A percentile compares a stretch with the other conserved stretches of the same genome.
Evolutionary conservation across 176 grass and related monocot species (phyloP).

Genomic region (Ensete glaucum): DNA sequence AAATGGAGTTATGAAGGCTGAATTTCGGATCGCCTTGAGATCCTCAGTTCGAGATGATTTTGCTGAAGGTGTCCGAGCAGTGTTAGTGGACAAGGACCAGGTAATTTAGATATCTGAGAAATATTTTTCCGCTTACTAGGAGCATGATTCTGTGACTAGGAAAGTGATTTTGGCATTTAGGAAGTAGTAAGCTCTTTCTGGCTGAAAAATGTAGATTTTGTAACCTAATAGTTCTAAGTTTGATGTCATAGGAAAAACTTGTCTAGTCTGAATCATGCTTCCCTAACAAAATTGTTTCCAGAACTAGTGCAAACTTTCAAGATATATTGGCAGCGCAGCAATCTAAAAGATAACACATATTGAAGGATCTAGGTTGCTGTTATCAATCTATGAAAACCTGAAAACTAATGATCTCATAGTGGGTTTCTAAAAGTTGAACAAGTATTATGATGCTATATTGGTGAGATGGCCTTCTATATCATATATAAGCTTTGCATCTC

Average conservation of each 20-base stretch:
- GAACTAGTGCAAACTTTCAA: no score
- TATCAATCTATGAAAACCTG: no score
- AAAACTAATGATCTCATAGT: no score
- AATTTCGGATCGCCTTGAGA: conserved; percentile 82
- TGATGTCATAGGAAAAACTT: neutral
- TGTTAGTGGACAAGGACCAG: conserved; percentile 99
- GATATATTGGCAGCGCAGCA: no score
- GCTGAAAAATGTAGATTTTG: neutral
- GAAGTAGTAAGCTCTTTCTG: neutral
- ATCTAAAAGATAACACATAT: no score
- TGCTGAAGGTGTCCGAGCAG: conserved; percentile 87
- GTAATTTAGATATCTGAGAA: conserved; percentile 27
- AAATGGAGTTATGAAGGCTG: conserved; percentile 81
- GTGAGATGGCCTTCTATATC: no score
- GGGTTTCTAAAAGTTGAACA: no score
- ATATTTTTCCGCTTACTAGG: neutral
- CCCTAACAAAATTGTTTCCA: no score
- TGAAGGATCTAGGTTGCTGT: no score
- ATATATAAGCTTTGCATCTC: no score
- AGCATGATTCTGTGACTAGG: neutral
- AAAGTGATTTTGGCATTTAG: neutral
- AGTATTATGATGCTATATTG: no score
- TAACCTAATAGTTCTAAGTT: neutral
- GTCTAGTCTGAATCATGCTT: neutral
- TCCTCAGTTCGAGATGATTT: conserved; percentile 86